A percentile compares a stretch with the other conserved stretches of the same genome.
These are phyloP conservation scores for Medicago lupulina DNA, from an alignment of 306 rosid species.

Conservation along the genomic window DNA sequence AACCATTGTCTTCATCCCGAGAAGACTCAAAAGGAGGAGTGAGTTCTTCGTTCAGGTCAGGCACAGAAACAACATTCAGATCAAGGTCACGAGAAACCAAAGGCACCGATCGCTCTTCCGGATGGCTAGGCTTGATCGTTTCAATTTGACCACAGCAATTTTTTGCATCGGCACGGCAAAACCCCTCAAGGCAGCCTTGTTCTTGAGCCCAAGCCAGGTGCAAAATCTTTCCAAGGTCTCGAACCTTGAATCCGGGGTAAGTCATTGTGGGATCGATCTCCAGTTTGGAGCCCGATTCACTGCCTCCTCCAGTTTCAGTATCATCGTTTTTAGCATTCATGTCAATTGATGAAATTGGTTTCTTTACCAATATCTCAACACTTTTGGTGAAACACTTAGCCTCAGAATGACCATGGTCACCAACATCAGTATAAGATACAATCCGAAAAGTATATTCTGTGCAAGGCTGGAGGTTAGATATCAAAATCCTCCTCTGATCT, in stretches of 20 bases:
- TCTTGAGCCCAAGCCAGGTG: slow-evolving; percentile 87
- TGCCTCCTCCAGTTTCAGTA: slow-evolving; percentile 52
- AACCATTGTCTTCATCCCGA: slow-evolving; percentile 88
- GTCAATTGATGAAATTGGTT: slow-evolving; percentile 47
- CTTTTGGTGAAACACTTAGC: slow-evolving; percentile 97
- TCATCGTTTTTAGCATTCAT: slow-evolving; percentile 56
- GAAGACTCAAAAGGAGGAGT: slow-evolving; percentile 96
- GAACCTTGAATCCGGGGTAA: slow-evolving; percentile 83
- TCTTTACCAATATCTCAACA: slow-evolving; percentile 74
- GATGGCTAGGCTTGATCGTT: slow-evolving; percentile 60
- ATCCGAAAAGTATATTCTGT: slow-evolving; percentile 89
- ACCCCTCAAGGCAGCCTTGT: slow-evolving; percentile 74
- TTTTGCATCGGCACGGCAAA: slow-evolving; percentile 69
- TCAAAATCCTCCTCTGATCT: slow-evolving; percentile 84
- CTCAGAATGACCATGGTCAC: slow-evolving; percentile 98
- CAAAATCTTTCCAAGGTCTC: slow-evolving; percentile 85
- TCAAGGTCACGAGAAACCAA: slow-evolving; percentile 77
- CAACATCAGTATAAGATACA: slow-evolving; percentile 68
- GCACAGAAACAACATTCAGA: slow-evolving; percentile 86
- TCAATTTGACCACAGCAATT: slow-evolving; percentile 74
- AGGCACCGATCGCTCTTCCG: slow-evolving; percentile 58
- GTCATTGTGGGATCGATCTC: slow-evolving; percentile 57
- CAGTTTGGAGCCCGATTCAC: slow-evolving; percentile 58
- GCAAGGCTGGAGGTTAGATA: slow-evolving; percentile 90
- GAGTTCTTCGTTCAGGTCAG: slow-evolving; percentile 94